These are phyloP conservation scores for Kurtzmaniella quercitrusa DNA, from an alignment of 1,139 yeast species.

Conservation along the genomic window DNA sequence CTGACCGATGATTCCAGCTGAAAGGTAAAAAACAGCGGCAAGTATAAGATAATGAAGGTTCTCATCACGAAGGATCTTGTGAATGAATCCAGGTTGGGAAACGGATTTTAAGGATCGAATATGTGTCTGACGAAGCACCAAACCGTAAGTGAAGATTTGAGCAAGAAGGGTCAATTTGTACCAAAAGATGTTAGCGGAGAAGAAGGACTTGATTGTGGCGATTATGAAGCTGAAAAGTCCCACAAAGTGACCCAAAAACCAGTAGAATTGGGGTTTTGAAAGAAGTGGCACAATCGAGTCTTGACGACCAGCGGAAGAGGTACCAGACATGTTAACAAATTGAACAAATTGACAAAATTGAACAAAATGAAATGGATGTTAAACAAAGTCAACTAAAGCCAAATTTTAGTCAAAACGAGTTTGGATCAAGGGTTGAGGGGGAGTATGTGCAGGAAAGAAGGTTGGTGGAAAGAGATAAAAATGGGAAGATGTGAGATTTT, in stretches of 20 bases:
- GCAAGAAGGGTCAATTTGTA: constrained; percentile 38
- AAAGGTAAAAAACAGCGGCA: constrained; percentile 33
- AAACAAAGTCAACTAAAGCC: too few relatives aligned
- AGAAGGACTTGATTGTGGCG: constrained; percentile 29
- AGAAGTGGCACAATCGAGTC: constrained; percentile 4
- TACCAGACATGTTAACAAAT: not conserved
- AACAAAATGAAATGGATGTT: not conserved
- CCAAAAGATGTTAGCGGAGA: constrained; percentile 26
- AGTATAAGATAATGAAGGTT: constrained; percentile 47
- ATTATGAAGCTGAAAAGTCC: constrained; percentile 33
- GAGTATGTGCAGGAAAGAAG: too few relatives aligned
- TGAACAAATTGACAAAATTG: not conserved
- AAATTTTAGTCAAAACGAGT: too few relatives aligned
- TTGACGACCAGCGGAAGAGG: not conserved
- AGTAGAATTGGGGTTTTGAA: constrained; percentile 47
- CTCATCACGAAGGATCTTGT: constrained; percentile 36
- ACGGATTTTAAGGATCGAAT: constrained; percentile 19
- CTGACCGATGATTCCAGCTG: constrained; percentile 28
- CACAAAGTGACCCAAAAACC: constrained; percentile 49
- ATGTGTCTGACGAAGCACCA: constrained; percentile 47
- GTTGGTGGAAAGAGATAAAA: too few relatives aligned
- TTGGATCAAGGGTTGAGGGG: too few relatives aligned
- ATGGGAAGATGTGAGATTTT: too few relatives aligned
- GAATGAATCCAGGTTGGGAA: constrained; percentile 11
- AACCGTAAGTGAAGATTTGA: constrained; percentile 42